Conservation (phyloP, 1,139 yeast species). For the Pichia sp. region DNA sequence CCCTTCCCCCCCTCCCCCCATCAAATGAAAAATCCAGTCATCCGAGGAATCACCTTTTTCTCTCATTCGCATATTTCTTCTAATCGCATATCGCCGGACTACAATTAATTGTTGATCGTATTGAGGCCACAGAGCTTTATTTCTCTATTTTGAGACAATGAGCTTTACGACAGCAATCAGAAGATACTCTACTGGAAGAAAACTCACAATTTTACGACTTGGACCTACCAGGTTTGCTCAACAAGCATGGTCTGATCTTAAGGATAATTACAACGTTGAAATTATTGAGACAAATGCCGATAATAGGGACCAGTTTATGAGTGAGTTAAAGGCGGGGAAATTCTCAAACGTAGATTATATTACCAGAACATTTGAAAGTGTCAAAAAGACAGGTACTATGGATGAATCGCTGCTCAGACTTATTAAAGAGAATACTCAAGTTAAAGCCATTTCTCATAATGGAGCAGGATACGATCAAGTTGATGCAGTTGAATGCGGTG, state of each 20-base stretch:
- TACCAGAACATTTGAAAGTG: slow-evolving; percentile 29
- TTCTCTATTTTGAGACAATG: too few species aligned
- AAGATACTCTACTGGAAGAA: slow-evolving; percentile 10
- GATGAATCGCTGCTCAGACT: slow-evolving; percentile 59
- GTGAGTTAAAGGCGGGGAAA: slow-evolving; percentile 39
- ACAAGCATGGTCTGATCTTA: slow-evolving; percentile 46
- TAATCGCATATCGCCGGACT: too few species aligned
- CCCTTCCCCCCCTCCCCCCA: too few species aligned
- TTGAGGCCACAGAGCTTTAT: too few species aligned
- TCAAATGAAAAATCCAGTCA: too few species aligned
- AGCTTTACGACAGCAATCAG: neutral
- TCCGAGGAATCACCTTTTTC: too few species aligned
- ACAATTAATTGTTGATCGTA: too few species aligned
- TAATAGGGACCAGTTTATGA: slow-evolving; percentile 42
- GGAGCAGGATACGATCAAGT: slow-evolving; percentile 96
- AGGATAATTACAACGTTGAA: slow-evolving; percentile 39
- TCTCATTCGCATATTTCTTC: too few species aligned
- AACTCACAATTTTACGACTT: slow-evolving; percentile 52
- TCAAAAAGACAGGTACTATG: slow-evolving; percentile 55
- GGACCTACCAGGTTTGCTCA: slow-evolving; percentile 48
- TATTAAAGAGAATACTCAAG: slow-evolving; percentile 43
- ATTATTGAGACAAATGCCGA: slow-evolving; percentile 21
- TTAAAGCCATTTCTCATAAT: slow-evolving; percentile 62
- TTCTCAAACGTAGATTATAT: slow-evolving; percentile 41
- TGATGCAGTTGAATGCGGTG: slow-evolving; percentile 46